phyloP scores from a whole-genome alignment of 2,329 filamentous ascomycete species.

The Orbilia ellipsospora region DNA sequence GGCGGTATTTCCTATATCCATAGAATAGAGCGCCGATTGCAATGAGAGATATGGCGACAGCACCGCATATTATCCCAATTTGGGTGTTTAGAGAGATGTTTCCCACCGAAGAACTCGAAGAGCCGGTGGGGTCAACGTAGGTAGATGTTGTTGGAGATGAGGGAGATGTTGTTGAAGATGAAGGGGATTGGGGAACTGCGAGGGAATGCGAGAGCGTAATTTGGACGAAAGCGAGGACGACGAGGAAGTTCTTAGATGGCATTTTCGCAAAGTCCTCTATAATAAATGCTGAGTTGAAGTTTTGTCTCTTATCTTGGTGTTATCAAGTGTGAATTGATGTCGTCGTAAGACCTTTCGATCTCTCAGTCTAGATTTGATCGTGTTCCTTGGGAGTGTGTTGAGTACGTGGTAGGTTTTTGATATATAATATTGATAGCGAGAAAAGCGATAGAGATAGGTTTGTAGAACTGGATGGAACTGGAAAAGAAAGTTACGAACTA shows the following conservation, averaged over 20 bases:
- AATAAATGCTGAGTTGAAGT: not conserved
- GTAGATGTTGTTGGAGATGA: conserved; percentile 20
- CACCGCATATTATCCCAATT: conserved; percentile 46
- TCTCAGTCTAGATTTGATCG: no score
- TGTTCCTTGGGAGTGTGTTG: no score
- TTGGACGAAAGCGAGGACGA: conserved; percentile 43
- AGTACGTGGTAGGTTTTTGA: no score
- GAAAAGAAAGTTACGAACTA: not conserved
- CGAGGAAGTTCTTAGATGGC: conserved; percentile 27
- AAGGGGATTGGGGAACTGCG: conserved; percentile 32
- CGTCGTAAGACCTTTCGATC: no score
- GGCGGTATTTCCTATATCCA: conserved; percentile 48
- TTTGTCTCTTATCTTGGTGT: no score
- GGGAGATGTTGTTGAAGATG: conserved; percentile 23
- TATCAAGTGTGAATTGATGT: no score
- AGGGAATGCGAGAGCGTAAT: conserved; percentile 41
- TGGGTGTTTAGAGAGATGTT: conserved; percentile 24
- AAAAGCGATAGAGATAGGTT: no score
- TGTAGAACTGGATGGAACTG: no score
- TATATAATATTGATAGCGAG: not conserved
- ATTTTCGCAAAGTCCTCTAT: conserved; percentile 4
- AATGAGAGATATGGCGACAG: conserved; percentile 40
- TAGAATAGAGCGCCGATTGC: conserved; percentile 49
- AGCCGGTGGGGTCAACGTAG: conserved; percentile 25
- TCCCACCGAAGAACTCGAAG: conserved; percentile 28